Base-by-base conservation (phyloP, 2,329 filamentous ascomycete species). In the Calonectria multiphialidica region DNA sequence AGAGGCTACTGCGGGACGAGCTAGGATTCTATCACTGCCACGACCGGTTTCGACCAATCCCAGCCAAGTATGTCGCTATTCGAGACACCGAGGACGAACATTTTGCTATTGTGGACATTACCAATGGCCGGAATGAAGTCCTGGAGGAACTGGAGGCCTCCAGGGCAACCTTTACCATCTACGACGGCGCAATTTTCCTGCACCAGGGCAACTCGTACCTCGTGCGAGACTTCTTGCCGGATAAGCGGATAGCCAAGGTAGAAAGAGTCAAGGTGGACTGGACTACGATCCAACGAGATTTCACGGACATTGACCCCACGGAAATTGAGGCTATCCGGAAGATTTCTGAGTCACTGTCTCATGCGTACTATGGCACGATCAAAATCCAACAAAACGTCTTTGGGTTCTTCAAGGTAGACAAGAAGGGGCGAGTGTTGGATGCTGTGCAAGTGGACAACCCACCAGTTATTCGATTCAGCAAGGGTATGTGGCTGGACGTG, bases 331-430 rank as follows among this genome's bases (percentile, higher is more conserved):
- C 93, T 2, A 95, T 98, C 74, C 92, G 95, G 9, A 90, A 88
- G 21, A 94, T 98, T 44, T 76, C 83, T 0, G 86, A 85, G 1
- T 93, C 91, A 0, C 83, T 87, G 4, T 93, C 90, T 0, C 90
- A 91, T 72, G 96, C 96, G 1, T 98, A 95, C 84, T 96, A 95
- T 81, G 97, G 97, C 42, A 87, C 91, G 0, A 96, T 99, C 81
- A 93, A 93, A 78, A 96, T 98, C 79, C 91, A 93, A 75, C 93
- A 96, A 76, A 93, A 94, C 35, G 95, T 99, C 2, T 98, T 97
- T 82, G 97, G 97, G 2, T 99, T 97, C 86, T 98, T 98, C 89
- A 98, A 98, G 82, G 87, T 98, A n/a, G 96, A 98, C 83, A 93
- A 93, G 80, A 93, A 92, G 76, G 91, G 93, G 2, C 92, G 95